Percentiles rank a stretch among this genome's conserved stretches.
Evolutionary conservation across 1,139 yeast species (phyloP).

Genomic region (Sugiyamaella neomexicana): DNA sequence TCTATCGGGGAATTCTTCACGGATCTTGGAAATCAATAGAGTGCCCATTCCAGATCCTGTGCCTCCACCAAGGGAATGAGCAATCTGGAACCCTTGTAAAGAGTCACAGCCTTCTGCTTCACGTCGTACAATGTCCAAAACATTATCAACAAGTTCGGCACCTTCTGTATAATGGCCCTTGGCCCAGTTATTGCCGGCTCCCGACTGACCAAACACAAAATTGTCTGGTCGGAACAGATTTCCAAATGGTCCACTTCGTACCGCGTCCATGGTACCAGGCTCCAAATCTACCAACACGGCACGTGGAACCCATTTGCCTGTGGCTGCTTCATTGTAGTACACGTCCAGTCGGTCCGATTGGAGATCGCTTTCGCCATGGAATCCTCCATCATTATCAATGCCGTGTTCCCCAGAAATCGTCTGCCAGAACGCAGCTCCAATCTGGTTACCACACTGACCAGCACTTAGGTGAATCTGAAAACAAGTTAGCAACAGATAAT

Average conservation of each 20-base stretch:
- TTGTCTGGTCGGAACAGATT: conserved; percentile 89
- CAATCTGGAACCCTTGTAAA: conserved; percentile 89
- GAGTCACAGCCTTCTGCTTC: conserved; percentile 94
- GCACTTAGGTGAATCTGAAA: conserved; percentile 91
- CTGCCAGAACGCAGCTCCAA: conserved; percentile 95
- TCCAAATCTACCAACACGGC: conserved; percentile 90
- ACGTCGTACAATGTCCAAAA: conserved; percentile 84
- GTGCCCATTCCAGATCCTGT: conserved; percentile 98
- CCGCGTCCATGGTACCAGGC: conserved; percentile 89
- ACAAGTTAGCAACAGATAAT: no score
- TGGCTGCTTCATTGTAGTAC: conserved; percentile 54
- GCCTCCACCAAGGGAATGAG: conserved; percentile 95
- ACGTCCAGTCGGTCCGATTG: conserved; percentile 52
- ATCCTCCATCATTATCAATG: conserved; percentile 71
- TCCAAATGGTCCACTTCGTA: conserved; percentile 74
- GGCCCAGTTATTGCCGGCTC: conserved; percentile 97
- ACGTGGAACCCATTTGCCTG: conserved; percentile 89
- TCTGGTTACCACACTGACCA: conserved; percentile 99
- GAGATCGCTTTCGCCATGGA: conserved; percentile 39
- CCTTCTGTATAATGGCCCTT: conserved; percentile 97
- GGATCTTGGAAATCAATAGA: conserved; percentile 69
- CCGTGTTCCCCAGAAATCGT: conserved; percentile 98
- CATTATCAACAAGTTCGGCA: conserved; percentile 88
- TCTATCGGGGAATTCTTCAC: conserved; percentile 90
- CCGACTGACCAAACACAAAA: conserved; percentile 82